Conservation (phyloP, 495 filamentous ascomycete species). For the Talaromyces thailandensis region DNA sequence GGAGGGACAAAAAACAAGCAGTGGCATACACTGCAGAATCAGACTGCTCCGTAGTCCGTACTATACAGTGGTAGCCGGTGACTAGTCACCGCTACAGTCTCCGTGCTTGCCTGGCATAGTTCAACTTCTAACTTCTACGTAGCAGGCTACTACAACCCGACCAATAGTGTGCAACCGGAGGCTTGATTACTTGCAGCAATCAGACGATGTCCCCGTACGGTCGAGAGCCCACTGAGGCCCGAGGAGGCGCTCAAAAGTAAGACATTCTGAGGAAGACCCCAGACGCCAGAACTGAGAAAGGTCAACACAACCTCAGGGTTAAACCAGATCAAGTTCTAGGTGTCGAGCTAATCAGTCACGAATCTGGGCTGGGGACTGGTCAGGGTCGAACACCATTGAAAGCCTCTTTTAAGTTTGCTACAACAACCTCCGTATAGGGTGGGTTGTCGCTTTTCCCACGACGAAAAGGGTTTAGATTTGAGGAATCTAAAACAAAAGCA, state of each 20-base stretch:
- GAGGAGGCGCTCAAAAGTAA: neutral
- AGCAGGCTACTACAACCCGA: neutral
- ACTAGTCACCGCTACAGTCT: too few species aligned
- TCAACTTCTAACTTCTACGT: neutral
- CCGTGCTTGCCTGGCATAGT: neutral
- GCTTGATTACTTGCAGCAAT: neutral
- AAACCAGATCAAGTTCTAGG: neutral
- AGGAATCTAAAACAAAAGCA: neutral
- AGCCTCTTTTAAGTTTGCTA: neutral
- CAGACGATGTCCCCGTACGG: neutral
- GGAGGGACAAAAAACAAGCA: neutral
- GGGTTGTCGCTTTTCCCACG: neutral
- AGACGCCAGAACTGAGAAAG: neutral
- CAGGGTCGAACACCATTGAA: neutral
- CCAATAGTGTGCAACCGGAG: neutral
- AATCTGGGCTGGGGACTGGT: neutral
- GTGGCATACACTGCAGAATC: neutral
- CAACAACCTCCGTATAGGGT: neutral
- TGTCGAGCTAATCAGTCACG: neutral
- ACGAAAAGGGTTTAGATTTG: neutral
- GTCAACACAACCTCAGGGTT: neutral
- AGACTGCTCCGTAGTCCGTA: neutral
- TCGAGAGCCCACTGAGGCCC: neutral
- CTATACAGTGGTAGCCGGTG: neutral
- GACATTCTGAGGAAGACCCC: constrained; percentile 1